Evolutionary conservation across 495 filamentous ascomycete species (phyloP).

Genomic region (Hypoxylon fragiforme): DNA sequence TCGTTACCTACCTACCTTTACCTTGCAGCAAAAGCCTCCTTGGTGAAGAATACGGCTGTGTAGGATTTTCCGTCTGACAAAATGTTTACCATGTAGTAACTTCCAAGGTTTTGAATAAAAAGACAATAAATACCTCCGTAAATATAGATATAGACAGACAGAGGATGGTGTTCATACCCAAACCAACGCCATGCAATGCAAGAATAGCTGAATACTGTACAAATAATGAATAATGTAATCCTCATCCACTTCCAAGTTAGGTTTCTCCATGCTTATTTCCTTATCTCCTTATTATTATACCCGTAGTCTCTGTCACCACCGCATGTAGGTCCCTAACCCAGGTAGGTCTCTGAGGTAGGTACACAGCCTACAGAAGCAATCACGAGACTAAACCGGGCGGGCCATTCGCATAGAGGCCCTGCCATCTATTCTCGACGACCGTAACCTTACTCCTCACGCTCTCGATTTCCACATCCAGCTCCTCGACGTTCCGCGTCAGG

Average conservation of each 20-base stretch:
- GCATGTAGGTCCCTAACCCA: too few relatives aligned
- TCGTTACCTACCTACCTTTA: too few relatives aligned
- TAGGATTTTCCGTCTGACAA: too few relatives aligned
- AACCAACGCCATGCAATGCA: conserved; percentile 40
- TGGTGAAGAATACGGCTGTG: too few relatives aligned
- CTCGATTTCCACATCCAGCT: conserved; percentile 82
- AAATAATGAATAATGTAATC: background rate
- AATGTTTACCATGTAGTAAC: too few relatives aligned
- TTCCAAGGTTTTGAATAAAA: too few relatives aligned
- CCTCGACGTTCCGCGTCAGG: conserved; percentile 78
- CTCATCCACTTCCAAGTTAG: background rate
- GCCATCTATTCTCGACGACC: conserved; percentile 58
- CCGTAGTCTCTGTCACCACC: too few relatives aligned
- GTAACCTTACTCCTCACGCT: conserved; percentile 58
- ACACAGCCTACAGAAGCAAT: background rate
- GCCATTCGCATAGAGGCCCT: conserved; percentile 48
- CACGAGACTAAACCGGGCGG: conserved; percentile 13
- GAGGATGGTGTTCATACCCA: conserved; percentile 1
- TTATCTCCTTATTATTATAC: background rate
- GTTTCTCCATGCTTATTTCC: background rate
- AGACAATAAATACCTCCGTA: conserved; percentile 1
- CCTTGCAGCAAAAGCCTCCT: too few relatives aligned
- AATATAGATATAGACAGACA: conserved; percentile 2
- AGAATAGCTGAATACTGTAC: conserved; percentile 12
- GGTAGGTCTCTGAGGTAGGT: too few relatives aligned